A percentile compares a stretch with the other conserved stretches of the same genome.
These are phyloP conservation scores for Paracoccidioides lutzii DNA, from an alignment of 2,329 filamentous ascomycete genomes.

Conservation along the genomic window DNA sequence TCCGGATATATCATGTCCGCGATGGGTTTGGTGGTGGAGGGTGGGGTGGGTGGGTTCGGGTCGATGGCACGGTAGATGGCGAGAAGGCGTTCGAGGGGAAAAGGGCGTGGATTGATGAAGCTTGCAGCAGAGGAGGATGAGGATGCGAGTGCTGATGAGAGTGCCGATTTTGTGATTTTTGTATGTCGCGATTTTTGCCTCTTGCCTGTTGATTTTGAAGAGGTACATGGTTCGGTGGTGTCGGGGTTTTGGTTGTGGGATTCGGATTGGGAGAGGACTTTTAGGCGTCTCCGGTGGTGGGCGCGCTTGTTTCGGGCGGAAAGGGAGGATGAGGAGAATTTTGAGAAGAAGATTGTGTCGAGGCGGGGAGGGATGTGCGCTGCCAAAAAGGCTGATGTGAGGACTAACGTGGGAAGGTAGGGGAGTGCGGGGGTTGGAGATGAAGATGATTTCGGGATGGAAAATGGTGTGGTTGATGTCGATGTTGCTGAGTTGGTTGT, in stretches of 20 bases:
- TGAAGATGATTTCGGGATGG: constrained; percentile 9
- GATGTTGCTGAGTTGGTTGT: neutral
- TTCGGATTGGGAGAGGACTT: constrained; percentile 26
- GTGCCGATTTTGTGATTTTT: constrained; percentile 28
- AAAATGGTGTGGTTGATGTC: constrained; percentile 6
- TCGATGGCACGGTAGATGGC: constrained; percentile 38
- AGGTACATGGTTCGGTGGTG: constrained; percentile 15
- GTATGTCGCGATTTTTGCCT: constrained; percentile 20
- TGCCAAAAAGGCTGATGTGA: constrained; percentile 36
- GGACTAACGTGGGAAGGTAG: constrained; percentile 35
- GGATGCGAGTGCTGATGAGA: constrained; percentile 28
- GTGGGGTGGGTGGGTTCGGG: constrained; percentile 24
- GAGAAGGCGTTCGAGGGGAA: constrained; percentile 34
- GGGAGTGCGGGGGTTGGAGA: constrained; percentile 28
- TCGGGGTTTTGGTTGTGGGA: constrained; percentile 21
- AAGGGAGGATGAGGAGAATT: constrained; percentile 32
- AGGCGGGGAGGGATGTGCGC: constrained; percentile 35
- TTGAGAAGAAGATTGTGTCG: constrained; percentile 39
- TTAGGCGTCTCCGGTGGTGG: constrained; percentile 29
- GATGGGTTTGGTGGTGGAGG: constrained; percentile 14
- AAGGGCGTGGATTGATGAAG: constrained; percentile 30
- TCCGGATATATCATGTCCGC: constrained; percentile 35
- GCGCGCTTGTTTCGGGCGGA: constrained; percentile 33
- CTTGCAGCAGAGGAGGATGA: constrained; percentile 28
- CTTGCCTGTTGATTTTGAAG: constrained; percentile 22